Conservation (phyloP, 345 rosid genomes). For the Salix koriyanagi region DNA sequence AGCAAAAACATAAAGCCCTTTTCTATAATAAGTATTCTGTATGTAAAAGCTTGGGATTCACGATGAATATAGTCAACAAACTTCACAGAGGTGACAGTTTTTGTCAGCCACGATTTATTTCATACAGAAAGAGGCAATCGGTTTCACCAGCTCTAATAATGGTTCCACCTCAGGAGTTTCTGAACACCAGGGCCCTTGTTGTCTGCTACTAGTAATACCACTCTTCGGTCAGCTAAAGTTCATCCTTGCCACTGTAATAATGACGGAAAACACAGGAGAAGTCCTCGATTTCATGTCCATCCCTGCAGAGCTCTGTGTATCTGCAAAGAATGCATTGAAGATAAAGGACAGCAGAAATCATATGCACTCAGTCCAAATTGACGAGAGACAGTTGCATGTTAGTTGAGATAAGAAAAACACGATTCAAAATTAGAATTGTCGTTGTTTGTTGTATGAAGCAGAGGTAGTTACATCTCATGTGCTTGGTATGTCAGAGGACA, state of each 20-base stretch:
- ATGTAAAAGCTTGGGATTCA: too few species aligned
- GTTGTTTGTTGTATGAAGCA: not conserved
- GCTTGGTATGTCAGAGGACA: constrained; percentile 56
- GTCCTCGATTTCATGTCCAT: constrained; percentile 69
- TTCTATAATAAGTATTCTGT: too few species aligned
- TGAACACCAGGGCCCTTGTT: too few species aligned
- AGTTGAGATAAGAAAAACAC: not conserved
- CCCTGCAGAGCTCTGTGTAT: constrained; percentile 52
- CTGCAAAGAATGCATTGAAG: constrained; percentile 35
- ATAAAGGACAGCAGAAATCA: not conserved
- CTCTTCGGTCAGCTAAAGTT: constrained; percentile 12
- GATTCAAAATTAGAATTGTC: too few species aligned
- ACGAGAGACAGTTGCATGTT: not conserved
- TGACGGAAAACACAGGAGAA: constrained; percentile 80
- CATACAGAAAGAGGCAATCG: too few species aligned
- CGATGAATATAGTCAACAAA: too few species aligned
- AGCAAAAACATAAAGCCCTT: too few species aligned
- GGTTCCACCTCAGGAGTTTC: too few species aligned
- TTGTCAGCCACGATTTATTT: too few species aligned
- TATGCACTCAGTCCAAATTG: not conserved
- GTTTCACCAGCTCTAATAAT: too few species aligned
- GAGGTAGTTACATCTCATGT: constrained; percentile 57
- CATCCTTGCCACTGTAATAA: constrained; percentile 60
- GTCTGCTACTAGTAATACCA: too few species aligned
- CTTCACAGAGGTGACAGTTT: too few species aligned